Conservation (phyloP, 805 yeast species). For the Pichia rugopelliculosa region DNA sequence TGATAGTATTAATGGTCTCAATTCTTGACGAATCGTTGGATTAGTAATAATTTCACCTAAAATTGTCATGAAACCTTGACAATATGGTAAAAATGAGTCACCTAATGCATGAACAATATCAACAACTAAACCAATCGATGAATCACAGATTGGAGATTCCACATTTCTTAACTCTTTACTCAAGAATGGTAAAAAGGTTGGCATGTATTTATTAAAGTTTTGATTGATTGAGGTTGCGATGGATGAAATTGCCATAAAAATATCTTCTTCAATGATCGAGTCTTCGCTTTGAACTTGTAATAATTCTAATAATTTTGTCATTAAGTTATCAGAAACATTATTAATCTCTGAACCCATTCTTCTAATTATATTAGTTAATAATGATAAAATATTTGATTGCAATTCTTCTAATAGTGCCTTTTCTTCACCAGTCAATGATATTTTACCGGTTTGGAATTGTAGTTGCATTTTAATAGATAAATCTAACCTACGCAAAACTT, state of each 20-base stretch:
- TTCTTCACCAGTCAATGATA: conserved; percentile 48
- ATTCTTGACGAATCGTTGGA: conserved; percentile 63
- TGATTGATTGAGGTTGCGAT: conserved; percentile 75
- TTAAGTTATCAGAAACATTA: conserved; percentile 71
- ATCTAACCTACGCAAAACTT: conserved; percentile 65
- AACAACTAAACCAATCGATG: conserved; percentile 93
- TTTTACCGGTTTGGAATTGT: conserved; percentile 22
- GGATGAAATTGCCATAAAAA: conserved; percentile 86
- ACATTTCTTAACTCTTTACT: conserved; percentile 72
- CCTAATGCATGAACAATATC: conserved; percentile 90
- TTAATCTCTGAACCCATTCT: conserved; percentile 62
- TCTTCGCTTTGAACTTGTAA: conserved; percentile 53
- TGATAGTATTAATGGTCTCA: conserved; percentile 81
- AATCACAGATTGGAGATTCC: conserved; percentile 74
- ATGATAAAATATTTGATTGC: conserved; percentile 72
- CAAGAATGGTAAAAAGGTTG: conserved; percentile 75
- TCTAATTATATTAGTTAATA: conserved; percentile 77
- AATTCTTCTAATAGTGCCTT: conserved; percentile 77
- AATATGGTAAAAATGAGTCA: conserved; percentile 60
- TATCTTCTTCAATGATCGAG: conserved; percentile 81
- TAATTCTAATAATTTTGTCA: conserved; percentile 74
- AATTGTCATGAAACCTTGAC: conserved; percentile 74
- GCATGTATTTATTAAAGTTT: conserved; percentile 68
- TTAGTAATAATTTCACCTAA: conserved; percentile 68
- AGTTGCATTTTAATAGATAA: conserved; percentile 59